phyloP scores from a whole-genome alignment of 2,329 filamentous ascomycete species.

The Clarireedia hainanense region DNA sequence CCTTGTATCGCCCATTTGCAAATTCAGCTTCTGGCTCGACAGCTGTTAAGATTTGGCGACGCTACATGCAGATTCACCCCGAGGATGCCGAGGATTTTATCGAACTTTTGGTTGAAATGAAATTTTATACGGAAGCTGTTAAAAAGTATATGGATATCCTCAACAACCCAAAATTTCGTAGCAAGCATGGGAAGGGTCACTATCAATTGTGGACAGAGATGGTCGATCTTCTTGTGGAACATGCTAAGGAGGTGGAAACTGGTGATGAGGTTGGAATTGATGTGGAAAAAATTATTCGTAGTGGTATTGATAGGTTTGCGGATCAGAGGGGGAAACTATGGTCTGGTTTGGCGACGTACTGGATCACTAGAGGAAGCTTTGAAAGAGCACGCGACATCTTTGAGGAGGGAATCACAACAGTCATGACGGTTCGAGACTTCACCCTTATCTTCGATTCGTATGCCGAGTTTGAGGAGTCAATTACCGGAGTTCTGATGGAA shows the following conservation, averaged over 20 bases:
- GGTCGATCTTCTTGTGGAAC: constrained; percentile 86
- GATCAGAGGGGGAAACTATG: constrained; percentile 93
- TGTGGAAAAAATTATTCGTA: constrained; percentile 86
- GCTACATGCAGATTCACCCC: constrained; percentile 95
- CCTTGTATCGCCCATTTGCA: constrained; percentile 82
- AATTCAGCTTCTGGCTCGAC: constrained; percentile 85
- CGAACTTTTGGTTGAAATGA: constrained; percentile 72
- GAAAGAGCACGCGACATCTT: constrained; percentile 89
- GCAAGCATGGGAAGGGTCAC: constrained; percentile 87
- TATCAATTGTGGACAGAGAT: constrained; percentile 98
- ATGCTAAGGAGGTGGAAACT: constrained; percentile 78
- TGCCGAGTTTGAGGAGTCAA: constrained; percentile 91
- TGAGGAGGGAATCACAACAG: constrained; percentile 92
- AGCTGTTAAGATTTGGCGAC: constrained; percentile 85
- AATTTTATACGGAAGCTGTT: constrained; percentile 83
- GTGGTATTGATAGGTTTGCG: constrained; percentile 81
- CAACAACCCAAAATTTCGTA: constrained; percentile 83
- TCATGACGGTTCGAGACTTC: constrained; percentile 98
- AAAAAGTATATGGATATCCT: constrained; percentile 86
- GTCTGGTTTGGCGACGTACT: constrained; percentile 92
- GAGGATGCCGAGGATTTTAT: constrained; percentile 95
- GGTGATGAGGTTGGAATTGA: constrained; percentile 76
- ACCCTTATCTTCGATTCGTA: constrained; percentile 95
- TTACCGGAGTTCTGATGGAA: constrained; percentile 88
- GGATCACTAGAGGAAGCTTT: constrained; percentile 88